Conservation (phyloP, 345 rosid species). For the Geranium brycei region DNA sequence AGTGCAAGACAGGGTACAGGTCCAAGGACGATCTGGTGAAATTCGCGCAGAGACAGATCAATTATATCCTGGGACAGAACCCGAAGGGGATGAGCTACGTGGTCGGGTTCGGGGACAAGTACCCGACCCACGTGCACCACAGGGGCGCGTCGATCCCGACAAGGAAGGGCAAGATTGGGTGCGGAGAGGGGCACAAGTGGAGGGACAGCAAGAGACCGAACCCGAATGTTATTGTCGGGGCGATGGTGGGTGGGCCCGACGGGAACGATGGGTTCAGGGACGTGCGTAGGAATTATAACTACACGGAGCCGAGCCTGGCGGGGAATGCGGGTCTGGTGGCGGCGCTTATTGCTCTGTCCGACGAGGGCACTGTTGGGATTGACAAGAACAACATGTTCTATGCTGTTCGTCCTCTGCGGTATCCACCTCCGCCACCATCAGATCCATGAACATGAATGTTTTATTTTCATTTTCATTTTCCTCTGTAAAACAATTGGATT, state of each 20-base stretch:
- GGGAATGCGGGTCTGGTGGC: constrained; percentile 77
- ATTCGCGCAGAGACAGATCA: constrained; percentile 22
- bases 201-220: constrained; percentile 37
- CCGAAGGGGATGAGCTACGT: constrained; percentile 75
- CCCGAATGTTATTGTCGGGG: constrained; percentile 67
- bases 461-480: too few species aligned
- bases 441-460: too few species aligned
- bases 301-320: constrained; percentile 65
- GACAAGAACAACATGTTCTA: constrained; percentile 56
- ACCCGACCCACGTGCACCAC: constrained; percentile 66
- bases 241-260: constrained; percentile 86
- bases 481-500: too few species aligned
- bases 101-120: constrained; percentile 60
- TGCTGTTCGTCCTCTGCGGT: constrained; percentile 54
- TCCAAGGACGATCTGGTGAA: constrained; percentile 2
- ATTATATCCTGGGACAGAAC: constrained; percentile 71
- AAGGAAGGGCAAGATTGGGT: constrained; percentile 40
- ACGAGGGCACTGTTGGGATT: constrained; percentile 33
- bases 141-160: constrained; percentile 65
- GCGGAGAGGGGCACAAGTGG: constrained; percentile 65
- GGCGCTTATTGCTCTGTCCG: constrained; percentile 59
- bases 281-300: constrained; percentile 36
- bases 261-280: constrained; percentile 48
- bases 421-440: constrained; percentile 63
- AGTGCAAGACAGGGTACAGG: constrained; percentile 34